A percentile compares a stretch with the other conserved stretches of the same genome.
Evolutionary conservation across 495 filamentous ascomycete species (phyloP).

Genomic region (Stereocaulon alpinum): DNA sequence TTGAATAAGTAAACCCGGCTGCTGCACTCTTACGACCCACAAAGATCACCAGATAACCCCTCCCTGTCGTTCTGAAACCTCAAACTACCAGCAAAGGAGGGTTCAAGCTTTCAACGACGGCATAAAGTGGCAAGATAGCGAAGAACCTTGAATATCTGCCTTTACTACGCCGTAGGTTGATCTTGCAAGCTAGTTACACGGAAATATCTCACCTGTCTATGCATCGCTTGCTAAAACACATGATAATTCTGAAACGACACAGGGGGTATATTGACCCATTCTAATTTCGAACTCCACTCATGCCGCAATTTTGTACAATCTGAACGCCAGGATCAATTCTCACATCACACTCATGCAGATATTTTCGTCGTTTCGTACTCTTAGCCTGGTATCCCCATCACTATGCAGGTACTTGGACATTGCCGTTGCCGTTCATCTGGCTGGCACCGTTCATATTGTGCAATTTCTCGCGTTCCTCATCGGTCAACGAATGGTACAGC

Average conservation of each 20-base stretch:
- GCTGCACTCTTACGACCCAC: too few relatives aligned
- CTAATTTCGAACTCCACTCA: background rate
- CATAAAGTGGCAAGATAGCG: too few relatives aligned
- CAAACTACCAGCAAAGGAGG: too few relatives aligned
- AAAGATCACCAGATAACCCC: too few relatives aligned
- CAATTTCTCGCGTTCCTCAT: conserved; percentile 67
- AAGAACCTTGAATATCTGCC: too few relatives aligned
- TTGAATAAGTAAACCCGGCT: too few relatives aligned
- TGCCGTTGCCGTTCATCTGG: background rate
- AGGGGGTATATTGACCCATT: conserved; percentile 2
- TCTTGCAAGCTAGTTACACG: background rate
- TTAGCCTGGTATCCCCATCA: background rate
- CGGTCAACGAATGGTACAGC: conserved; percentile 56
- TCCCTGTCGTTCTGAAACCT: too few relatives aligned
- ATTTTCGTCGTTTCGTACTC: background rate
- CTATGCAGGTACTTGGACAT: background rate
- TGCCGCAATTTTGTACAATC: conserved; percentile 1
- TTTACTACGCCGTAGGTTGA: too few relatives aligned
- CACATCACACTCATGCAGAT: background rate
- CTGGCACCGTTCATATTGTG: conserved; percentile 24
- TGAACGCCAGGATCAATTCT: background rate
- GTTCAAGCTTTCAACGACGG: too few relatives aligned
- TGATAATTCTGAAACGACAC: background rate
- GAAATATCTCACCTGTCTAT: background rate
- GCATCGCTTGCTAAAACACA: background rate